phyloP scores from a whole-genome alignment of 192 early-diverging fungal species.

The Linnemannia exigua region DNA sequence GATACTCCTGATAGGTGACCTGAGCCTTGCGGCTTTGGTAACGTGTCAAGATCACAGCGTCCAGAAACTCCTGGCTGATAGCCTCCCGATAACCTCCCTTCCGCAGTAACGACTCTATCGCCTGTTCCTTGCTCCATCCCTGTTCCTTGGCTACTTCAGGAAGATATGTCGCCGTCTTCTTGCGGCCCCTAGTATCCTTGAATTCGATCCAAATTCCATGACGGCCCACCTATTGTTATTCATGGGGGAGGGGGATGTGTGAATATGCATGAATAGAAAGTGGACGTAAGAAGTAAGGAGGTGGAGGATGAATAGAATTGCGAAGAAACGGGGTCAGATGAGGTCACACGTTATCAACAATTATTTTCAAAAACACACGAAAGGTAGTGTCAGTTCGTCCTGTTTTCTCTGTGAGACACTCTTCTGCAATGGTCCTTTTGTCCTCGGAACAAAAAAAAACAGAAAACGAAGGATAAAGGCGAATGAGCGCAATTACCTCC shows the following conservation, averaged over 20 bases:
- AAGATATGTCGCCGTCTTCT: slow-evolving; percentile 87
- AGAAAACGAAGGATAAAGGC: background rate
- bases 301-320: background rate
- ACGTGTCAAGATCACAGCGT: slow-evolving; percentile 80
- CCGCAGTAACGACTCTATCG: slow-evolving; percentile 87
- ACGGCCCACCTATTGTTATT: slow-evolving; percentile 69
- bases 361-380: background rate
- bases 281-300: background rate
- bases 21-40: slow-evolving; percentile 85
- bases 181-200: slow-evolving; percentile 59
- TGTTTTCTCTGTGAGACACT: background rate
- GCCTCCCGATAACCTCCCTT: slow-evolving; percentile 84
- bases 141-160: slow-evolving; percentile 93
- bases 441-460: background rate
- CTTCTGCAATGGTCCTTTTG: background rate
- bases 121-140: slow-evolving; percentile 88
- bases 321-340: background rate
- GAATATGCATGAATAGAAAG: background rate
- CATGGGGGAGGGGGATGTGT: background rate
- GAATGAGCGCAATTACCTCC: slow-evolving; percentile 68
- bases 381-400: background rate
- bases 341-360: background rate
- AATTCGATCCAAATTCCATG: slow-evolving; percentile 98
- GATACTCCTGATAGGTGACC: slow-evolving; percentile 82
- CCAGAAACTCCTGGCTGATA: slow-evolving; percentile 72